A percentile compares a stretch with the other conserved stretches of the same genome.
phyloP scores from a whole-genome alignment of 2,329 filamentous ascomycete species.

The Colletotrichum godetiae region DNA sequence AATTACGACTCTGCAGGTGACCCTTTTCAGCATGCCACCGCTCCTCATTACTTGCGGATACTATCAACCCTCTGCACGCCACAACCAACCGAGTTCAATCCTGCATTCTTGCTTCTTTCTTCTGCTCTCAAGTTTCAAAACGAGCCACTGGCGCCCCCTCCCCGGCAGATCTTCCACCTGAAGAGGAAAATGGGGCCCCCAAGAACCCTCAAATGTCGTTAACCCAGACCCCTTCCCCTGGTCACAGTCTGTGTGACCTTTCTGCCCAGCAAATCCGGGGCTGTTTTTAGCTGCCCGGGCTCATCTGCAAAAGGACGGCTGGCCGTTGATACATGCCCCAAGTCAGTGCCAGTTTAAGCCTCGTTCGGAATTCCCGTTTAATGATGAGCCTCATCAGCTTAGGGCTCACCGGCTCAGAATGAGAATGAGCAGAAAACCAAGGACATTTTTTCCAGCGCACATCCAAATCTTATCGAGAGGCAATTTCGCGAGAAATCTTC shows the following conservation, averaged over 20 bases:
- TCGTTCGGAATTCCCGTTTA: conserved; percentile 5
- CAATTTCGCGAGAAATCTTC: not conserved
- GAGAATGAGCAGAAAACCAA: not conserved
- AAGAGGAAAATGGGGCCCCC: conserved; percentile 11
- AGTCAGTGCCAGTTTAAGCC: conserved; percentile 2
- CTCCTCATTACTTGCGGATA: not conserved
- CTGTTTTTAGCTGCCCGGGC: conserved; percentile 20
- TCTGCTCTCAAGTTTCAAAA: not conserved
- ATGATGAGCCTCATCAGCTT: conserved; percentile 27
- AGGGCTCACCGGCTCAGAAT: conserved; percentile 2
- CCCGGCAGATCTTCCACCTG: conserved; percentile 15
- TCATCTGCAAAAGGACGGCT: conserved; percentile 8
- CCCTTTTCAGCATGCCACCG: not conserved
- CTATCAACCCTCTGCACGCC: not conserved
- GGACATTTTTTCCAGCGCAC: conserved; percentile 1
- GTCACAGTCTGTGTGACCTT: not conserved
- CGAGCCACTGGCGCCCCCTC: not conserved
- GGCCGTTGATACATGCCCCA: not conserved
- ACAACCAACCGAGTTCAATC: not conserved
- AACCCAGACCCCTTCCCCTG: conserved; percentile 8
- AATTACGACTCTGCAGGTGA: conserved; percentile 27
- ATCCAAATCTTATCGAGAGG: conserved; percentile 12
- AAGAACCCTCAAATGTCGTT: conserved; percentile 31
- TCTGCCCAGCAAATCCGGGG: conserved; percentile 24
- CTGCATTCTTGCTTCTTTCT: not conserved